Evolutionary conservation across 2,329 filamentous ascomycete species (phyloP).

Genomic region (Alternaria gansuensis): DNA sequence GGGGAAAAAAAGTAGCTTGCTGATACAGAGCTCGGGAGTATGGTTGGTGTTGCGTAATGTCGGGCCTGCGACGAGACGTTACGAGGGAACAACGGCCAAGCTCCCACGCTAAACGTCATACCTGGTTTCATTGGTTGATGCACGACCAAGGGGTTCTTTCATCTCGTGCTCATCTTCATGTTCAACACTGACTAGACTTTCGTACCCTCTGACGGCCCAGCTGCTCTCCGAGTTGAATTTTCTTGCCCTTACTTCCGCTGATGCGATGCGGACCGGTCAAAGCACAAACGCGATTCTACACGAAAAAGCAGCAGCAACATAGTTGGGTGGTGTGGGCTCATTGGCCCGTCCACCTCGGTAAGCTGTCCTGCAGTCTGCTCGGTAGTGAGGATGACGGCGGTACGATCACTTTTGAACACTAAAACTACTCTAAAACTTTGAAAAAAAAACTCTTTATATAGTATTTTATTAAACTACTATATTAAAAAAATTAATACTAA

Average conservation of each 20-base stretch:
- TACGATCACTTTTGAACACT: too few relatives aligned
- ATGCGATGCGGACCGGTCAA: background rate
- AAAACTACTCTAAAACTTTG: too few relatives aligned
- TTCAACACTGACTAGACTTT: background rate
- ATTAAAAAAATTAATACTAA: too few relatives aligned
- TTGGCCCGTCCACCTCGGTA: too few relatives aligned
- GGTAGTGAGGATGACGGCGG: too few relatives aligned
- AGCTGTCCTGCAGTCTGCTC: too few relatives aligned
- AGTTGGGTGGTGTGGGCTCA: too few relatives aligned
- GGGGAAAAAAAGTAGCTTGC: constrained; percentile 9
- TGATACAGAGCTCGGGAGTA: constrained; percentile 16
- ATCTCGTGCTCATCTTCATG: background rate
- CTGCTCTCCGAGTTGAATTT: background rate
- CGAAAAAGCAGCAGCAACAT: background rate
- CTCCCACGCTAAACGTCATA: constrained; percentile 24
- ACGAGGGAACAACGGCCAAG: constrained; percentile 17
- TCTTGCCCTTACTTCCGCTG: background rate
- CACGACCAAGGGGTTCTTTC: constrained; percentile 12
- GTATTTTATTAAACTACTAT: too few relatives aligned
- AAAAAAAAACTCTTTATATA: too few relatives aligned
- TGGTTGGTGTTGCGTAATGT: constrained; percentile 26
- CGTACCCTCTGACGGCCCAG: background rate
- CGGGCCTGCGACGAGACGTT: constrained; percentile 21
- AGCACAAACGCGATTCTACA: background rate
- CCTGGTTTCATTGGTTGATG: constrained; percentile 20